A percentile compares a stretch with the other conserved stretches of the same genome.
Conservation (phyloP, 2,329 filamentous ascomycete genomes). For the Cordyceps fumosorosea region DNA sequence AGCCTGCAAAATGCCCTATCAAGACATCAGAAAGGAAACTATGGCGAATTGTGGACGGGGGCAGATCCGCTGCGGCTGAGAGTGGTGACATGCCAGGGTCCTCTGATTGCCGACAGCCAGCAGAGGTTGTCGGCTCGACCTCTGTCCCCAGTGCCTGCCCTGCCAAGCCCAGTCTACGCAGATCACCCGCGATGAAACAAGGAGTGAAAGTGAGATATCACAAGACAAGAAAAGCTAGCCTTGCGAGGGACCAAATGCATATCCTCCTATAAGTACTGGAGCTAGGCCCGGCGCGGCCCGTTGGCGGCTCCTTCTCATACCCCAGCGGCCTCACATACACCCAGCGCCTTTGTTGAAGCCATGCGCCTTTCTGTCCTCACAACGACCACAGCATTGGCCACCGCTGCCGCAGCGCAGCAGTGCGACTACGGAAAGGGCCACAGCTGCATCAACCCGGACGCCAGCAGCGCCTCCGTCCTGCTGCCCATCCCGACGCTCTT, state of each 20-base stretch:
- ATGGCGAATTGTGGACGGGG: background rate
- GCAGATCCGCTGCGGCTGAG: background rate
- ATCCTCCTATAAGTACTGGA: no score
- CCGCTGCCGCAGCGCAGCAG: background rate
- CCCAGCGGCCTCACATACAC: background rate
- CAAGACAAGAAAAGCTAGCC: background rate
- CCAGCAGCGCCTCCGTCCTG: background rate
- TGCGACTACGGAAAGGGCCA: background rate
- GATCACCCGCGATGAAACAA: background rate
- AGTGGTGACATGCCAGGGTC: background rate
- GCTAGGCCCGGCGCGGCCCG: no score
- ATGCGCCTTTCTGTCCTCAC: background rate
- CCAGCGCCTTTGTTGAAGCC: background rate
- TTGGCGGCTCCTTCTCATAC: no score
- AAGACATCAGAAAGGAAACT: background rate
- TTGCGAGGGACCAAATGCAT: background rate
- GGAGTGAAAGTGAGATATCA: background rate
- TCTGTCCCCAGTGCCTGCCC: no score
- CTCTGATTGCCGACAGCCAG: background rate
- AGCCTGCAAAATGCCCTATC: background rate
- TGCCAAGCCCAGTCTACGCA: background rate
- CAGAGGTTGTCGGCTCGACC: no score
- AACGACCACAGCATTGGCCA: background rate
- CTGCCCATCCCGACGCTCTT: conserved; percentile 7
- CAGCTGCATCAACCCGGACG: conserved; percentile 1